Conservation (phyloP, 192 early-diverging fungal species). For the Piromyces finnis region DNA sequence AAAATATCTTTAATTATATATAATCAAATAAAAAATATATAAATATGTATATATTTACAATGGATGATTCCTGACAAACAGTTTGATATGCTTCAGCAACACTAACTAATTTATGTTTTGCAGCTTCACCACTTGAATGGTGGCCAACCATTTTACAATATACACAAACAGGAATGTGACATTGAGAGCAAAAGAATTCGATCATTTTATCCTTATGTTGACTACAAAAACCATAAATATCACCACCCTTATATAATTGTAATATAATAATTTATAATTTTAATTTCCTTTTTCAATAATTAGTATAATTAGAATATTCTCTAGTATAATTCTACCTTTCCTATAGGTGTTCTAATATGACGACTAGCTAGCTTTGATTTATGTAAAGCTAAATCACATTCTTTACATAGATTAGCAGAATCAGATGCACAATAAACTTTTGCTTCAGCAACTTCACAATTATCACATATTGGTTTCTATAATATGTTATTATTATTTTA, state of each 20-base stretch:
- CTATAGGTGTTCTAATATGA: conserved; percentile 18
- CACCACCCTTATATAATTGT: conserved; percentile 26
- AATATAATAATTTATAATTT: too few relatives aligned
- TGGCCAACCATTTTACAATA: conserved; percentile 44
- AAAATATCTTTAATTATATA: too few relatives aligned
- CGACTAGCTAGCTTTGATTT: conserved; percentile 24
- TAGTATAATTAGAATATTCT: too few relatives aligned
- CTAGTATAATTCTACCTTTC: not conserved
- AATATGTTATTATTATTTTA: not conserved
- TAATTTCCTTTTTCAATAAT: too few relatives aligned
- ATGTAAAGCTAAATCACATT: conserved; percentile 32
- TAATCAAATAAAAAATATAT: too few relatives aligned
- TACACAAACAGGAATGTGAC: conserved; percentile 41
- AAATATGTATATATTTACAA: conserved; percentile 7
- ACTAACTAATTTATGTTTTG: conserved; percentile 35
- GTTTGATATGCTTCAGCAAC: conserved; percentile 29
- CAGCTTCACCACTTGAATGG: conserved; percentile 30
- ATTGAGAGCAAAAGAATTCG: conserved; percentile 44
- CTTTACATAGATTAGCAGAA: conserved; percentile 34
- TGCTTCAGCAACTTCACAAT: conserved; percentile 31
- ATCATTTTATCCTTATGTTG: conserved; percentile 31
- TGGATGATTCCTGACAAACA: conserved; percentile 26
- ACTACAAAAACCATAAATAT: conserved; percentile 37
- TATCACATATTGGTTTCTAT: conserved; percentile 35
- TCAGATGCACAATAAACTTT: conserved; percentile 33